phyloP scores from a whole-genome alignment of 129 eudicot genomes.

The Heracleum sosnowskyi region DNA sequence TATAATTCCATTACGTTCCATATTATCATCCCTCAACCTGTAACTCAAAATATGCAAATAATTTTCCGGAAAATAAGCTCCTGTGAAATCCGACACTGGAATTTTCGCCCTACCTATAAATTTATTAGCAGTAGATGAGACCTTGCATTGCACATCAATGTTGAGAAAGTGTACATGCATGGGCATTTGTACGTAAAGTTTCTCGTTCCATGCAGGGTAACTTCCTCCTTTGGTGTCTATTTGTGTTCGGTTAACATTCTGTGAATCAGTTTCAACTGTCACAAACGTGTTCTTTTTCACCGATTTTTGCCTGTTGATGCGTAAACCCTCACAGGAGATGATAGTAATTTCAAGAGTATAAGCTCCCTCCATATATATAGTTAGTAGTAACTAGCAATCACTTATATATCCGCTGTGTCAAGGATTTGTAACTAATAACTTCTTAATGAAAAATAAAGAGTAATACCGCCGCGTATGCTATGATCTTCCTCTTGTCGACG shows the following conservation, averaged over 20 bases:
- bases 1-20: conserved; percentile 54
- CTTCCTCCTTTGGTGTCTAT: conserved; percentile 39
- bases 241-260: conserved; percentile 14
- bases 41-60: conserved; percentile 8
- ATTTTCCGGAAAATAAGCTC: not conserved
- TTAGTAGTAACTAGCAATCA: not conserved
- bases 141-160: conserved; percentile 40
- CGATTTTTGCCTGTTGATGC: conserved; percentile 27
- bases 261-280: conserved; percentile 21
- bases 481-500: not conserved
- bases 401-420: not conserved
- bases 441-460: too few relatives aligned
- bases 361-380: not conserved
- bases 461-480: too few relatives aligned
- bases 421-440: not conserved
- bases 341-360: conserved; percentile 43
- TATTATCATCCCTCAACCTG: not conserved
- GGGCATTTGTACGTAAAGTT: not conserved
- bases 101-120: conserved; percentile 41
- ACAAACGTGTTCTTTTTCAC: conserved; percentile 19
- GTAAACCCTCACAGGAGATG: conserved; percentile 49
- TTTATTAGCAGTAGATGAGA: conserved; percentile 19
- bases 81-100: conserved; percentile 52
- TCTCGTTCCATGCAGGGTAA: conserved; percentile 54
- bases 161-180: conserved; percentile 26